These are phyloP conservation scores for Anisodus tanguticus DNA, from an alignment of 257 asterid species.

Conservation along the genomic window DNA sequence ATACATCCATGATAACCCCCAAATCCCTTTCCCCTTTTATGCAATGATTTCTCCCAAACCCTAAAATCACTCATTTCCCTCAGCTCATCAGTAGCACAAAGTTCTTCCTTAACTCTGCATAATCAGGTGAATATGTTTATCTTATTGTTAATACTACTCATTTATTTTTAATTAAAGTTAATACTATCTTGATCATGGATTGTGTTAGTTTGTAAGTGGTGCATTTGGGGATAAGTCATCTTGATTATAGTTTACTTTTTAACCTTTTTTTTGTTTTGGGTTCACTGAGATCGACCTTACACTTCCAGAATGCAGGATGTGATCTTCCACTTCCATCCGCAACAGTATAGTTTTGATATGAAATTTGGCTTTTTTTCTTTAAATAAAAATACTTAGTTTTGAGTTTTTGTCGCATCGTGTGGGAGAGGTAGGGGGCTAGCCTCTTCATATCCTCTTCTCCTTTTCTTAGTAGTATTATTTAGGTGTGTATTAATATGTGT, in stretches of 20 bases:
- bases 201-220: neutral
- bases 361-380: neutral
- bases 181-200: neutral
- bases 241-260: neutral
- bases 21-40: neutral
- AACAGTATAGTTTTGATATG: slow-evolving; percentile 7
- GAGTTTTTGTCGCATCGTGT: neutral
- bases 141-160: neutral
- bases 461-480: too few relatives aligned
- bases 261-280: neutral
- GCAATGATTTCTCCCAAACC: slow-evolving; percentile 1
- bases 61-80: slow-evolving; percentile 11
- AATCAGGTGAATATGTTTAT: neutral
- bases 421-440: too few relatives aligned
- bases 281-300: neutral
- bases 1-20: neutral
- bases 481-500: too few relatives aligned
- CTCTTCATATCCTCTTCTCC: too few relatives aligned
- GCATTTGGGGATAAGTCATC: neutral
- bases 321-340: neutral
- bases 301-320: neutral
- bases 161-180: neutral
- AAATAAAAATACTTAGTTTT: neutral
- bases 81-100: neutral
- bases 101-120: neutral